phyloP scores from a whole-genome alignment of 805 yeast species.

The Sungouiozyma intestinalis region DNA sequence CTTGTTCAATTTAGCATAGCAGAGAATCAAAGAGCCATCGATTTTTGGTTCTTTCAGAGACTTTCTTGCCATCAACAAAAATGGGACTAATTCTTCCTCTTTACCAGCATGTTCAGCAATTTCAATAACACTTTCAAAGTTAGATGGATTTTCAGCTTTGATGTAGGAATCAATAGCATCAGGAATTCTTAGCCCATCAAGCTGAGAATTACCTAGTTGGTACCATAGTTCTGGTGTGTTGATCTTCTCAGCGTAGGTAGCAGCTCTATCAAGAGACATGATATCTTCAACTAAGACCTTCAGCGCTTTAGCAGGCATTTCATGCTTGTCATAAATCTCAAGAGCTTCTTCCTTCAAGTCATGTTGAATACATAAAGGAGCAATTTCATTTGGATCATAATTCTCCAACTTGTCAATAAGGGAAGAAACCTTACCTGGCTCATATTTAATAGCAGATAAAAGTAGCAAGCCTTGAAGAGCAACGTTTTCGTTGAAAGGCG shows the following conservation, averaged over 20 bases:
- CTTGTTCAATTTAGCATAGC: constrained; percentile 71
- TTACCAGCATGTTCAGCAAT: constrained; percentile 93
- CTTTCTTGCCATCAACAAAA: constrained; percentile 83
- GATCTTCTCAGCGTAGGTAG: constrained; percentile 80
- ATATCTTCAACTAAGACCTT: constrained; percentile 86
- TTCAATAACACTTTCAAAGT: constrained; percentile 86
- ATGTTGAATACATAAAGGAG: constrained; percentile 81
- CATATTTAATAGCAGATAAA: constrained; percentile 93
- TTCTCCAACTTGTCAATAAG: constrained; percentile 85
- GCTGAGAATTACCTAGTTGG: constrained; percentile 90
- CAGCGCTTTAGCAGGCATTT: constrained; percentile 68
- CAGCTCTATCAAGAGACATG: constrained; percentile 91
- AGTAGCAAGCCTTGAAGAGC: constrained; percentile 88
- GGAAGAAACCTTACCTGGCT: constrained; percentile 68
- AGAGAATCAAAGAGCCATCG: constrained; percentile 84
- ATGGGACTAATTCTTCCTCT: constrained; percentile 84
- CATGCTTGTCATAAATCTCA: constrained; percentile 80
- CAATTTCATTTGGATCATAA: constrained; percentile 89
- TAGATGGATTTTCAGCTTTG: constrained; percentile 82
- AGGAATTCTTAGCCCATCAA: constrained; percentile 82
- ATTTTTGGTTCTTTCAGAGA: constrained; percentile 82
- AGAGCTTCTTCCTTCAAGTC: constrained; percentile 89
- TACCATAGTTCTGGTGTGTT: constrained; percentile 86
- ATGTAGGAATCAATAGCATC: constrained; percentile 90
- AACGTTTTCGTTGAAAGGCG: constrained; percentile 92